Evolutionary conservation across 2,329 filamentous ascomycete species (phyloP), one percentile per base, ranked within the genome.

Genomic region (Fusarium subglutinans): DNA sequence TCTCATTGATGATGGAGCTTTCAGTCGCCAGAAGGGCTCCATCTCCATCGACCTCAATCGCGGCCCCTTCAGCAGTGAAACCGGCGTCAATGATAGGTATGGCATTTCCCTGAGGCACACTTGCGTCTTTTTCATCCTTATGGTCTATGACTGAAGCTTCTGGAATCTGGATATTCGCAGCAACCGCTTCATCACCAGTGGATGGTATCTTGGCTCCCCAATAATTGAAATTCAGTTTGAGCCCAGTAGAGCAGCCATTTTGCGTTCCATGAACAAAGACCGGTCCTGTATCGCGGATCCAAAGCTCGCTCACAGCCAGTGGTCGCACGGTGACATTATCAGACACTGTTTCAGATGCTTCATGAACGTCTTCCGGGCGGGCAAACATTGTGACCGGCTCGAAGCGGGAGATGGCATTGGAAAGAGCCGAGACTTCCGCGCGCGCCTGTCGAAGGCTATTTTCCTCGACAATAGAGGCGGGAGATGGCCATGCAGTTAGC

Each of bases 281-380:
- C 1, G 79, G 77, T 7, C 73, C 79, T 44, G 77, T 73, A 60
- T 81, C 79, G 11, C 80, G 75, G 47, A 79, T 72, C 80, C 80
- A 81, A 18, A 81, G 65, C 18, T 81, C 63, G 2, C 47, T 69
- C 12, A 73, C 54, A 3, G 61, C 38, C 10, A 74, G 53, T 5
- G 56, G 48, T 6, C 51, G 35, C 3, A 76, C 67, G 0, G 38
- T 53, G 14, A 76, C 67, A 2, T 65, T 61, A 7, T 41, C 14
- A 7, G 61, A 62, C 6, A 75, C 70, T 1, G 48, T 72, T 3
- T 14, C 24, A 37, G 50, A 53, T 5, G 73, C 73, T 14, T 45
- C 6, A 0, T 18, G 17, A 47, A 59, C 67, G 28, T 62, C 68
- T 44, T 20, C 45, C 2, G 54, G 61, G 45, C 44, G 69, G 13